phyloP scores from a whole-genome alignment of 208 protist species.

The Leishmania turanica region DNA sequence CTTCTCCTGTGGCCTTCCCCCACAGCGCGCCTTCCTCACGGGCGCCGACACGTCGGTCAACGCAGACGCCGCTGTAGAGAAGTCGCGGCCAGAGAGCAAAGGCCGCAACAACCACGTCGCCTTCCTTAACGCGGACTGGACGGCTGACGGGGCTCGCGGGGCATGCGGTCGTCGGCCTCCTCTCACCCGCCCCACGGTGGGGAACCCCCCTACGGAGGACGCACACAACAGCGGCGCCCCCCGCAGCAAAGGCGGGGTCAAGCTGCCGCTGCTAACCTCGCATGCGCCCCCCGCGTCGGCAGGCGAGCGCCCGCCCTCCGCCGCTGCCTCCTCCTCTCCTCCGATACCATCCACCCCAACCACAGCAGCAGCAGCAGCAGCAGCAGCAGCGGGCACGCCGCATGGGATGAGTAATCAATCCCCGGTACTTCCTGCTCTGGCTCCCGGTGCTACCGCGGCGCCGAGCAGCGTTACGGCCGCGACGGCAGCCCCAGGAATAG shows the following conservation, averaged over 20 bases:
- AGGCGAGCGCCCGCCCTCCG: not conserved
- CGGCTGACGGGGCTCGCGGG: not conserved
- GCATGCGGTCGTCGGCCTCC: not conserved
- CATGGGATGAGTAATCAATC: not conserved
- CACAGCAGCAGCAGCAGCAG: not conserved
- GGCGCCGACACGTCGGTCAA: constrained; percentile 3
- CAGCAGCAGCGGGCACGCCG: not conserved
- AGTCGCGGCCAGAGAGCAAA: too few relatives aligned
- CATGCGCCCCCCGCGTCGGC: not conserved
- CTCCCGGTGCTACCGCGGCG: not conserved
- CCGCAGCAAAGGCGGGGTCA: not conserved
- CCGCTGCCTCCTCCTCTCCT: not conserved
- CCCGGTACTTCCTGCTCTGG: not conserved
- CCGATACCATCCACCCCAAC: not conserved
- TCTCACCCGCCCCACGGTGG: not conserved
- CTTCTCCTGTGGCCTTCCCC: constrained; percentile 10
- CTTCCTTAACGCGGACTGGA: not conserved
- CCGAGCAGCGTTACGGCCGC: not conserved
- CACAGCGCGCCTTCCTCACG: not conserved
- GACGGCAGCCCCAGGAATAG: not conserved
- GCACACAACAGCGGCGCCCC: not conserved
- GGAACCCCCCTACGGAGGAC: not conserved
- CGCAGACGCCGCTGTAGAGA: constrained; percentile 8
- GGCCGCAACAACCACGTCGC: not conserved
- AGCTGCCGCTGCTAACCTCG: not conserved